phyloP scores from a whole-genome alignment of 176 grass and related monocot genomes.

The Thalia dealbata region DNA sequence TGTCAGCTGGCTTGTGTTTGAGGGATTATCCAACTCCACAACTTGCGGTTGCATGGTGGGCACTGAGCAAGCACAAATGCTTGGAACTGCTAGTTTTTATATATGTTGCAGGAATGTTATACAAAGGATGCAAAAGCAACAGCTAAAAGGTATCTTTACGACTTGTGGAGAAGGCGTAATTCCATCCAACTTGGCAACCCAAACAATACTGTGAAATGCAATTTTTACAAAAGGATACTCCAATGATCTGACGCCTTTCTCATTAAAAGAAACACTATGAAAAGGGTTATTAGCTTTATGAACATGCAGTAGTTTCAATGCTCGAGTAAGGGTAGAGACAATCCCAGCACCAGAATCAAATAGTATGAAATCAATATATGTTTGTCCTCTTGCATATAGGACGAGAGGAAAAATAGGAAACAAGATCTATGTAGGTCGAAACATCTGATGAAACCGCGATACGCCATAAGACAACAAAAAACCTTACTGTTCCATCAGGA shows the following conservation, averaged over 20 bases:
- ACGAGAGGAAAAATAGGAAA: neutral
- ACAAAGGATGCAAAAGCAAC: neutral
- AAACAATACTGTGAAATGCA: neutral
- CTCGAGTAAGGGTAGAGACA: too few species aligned
- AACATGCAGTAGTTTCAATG: neutral
- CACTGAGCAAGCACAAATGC: neutral
- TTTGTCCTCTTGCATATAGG: too few species aligned
- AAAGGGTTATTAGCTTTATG: neutral
- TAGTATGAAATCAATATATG: too few species aligned
- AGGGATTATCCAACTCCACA: neutral
- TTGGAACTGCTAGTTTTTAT: neutral
- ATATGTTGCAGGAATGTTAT: neutral
- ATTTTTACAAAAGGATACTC: neutral
- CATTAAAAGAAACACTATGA: neutral
- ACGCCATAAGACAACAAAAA: neutral
- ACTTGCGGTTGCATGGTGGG: neutral
- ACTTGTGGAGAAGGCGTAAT: slow-evolving; percentile 16
- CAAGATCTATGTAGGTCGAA: neutral
- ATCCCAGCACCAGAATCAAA: neutral
- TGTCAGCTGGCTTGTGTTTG: neutral
- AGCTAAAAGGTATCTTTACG: neutral
- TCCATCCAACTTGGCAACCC: neutral
- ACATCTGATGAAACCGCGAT: neutral
- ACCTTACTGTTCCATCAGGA: neutral
- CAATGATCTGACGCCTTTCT: neutral